Evolutionary conservation across 768 basidiomycete species (phyloP), one percentile per base, ranked within the genome.

Genomic region (Tulasnella sp.): DNA sequence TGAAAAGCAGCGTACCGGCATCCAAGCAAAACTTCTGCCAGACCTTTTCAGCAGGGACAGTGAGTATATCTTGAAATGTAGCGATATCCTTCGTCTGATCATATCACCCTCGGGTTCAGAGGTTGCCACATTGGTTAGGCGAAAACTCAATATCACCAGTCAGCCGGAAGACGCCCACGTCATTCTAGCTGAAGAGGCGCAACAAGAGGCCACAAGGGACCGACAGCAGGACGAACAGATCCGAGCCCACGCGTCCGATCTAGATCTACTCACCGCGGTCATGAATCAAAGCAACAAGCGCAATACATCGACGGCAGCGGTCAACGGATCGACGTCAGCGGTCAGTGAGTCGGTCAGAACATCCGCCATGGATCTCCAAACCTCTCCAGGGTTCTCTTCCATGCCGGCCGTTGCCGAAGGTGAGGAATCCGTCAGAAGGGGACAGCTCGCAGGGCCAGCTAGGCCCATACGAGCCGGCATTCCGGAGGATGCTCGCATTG

Each of bases 1-100:
- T 60, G 64, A 65, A 49, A 49, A 61, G 17, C 54, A 70, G 68
- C 66, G 71, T 69, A 63, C 67, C 67, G 43, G 63, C 70, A 67
- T 57, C 50, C 60, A 38, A 62, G 64, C 30, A 62, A 61, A 44
- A 53, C 62, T 63, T 34, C 63, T 41, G 5, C 55, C 55, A 9
- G 68, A 69, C 53, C 60, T 70, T 41, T 69, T 69, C 55, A 61
- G 60, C 34, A 64, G 66, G 22, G 56, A 67, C 4, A 61, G 68
- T 68, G 55, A 41, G 65, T 56, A 15, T 12, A 8, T 30, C 30
- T 7, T 9, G 21, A 9, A 27, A 5, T 29, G 10, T 21, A n/a
- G 29, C 19, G 29, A 41, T 43, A 25, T 55, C 27, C 49, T 19
- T 55, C 19, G 24, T 10, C 4, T 21, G 63, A 58, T 61, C 17